Percentiles rank a stretch among this genome's conserved stretches.
These are phyloP conservation scores for Amesomyces nigricolor DNA, from an alignment of 2,329 filamentous ascomycete species.

Conservation along the genomic window DNA sequence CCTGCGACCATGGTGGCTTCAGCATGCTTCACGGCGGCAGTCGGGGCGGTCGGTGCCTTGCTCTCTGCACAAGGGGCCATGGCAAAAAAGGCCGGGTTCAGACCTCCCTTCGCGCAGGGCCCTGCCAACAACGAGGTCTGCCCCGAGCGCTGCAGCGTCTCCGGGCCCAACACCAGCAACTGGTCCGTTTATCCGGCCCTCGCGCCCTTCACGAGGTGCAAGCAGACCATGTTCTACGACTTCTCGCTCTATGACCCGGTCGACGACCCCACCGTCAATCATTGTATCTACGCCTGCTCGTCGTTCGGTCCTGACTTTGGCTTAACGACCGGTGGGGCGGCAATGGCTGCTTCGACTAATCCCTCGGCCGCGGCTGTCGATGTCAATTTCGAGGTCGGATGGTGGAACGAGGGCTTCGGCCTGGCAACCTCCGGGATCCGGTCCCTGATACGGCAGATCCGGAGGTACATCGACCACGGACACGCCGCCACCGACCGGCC, in stretches of 20 bases:
- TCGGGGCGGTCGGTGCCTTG: background rate
- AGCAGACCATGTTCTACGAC: constrained; percentile 31
- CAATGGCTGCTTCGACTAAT: background rate
- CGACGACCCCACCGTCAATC: constrained; percentile 26
- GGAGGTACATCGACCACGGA: constrained; percentile 5
- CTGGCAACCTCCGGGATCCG: constrained; percentile 3
- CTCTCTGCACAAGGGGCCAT: background rate
- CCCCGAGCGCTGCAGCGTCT: constrained; percentile 23
- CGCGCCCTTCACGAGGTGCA: constrained; percentile 26
- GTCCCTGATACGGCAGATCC: constrained; percentile 10
- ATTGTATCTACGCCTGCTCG: constrained; percentile 32
- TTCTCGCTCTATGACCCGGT: constrained; percentile 34
- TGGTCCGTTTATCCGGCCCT: constrained; percentile 29
- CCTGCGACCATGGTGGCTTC: background rate
- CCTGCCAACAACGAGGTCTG: background rate
- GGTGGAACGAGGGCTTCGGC: constrained; percentile 11
- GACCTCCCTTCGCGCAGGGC: background rate
- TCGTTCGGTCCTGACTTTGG: constrained; percentile 23
- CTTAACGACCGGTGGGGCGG: background rate
- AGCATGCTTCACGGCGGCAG: background rate
- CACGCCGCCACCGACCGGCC: constrained; percentile 5
- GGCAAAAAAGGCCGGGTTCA: background rate
- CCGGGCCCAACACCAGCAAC: constrained; percentile 25
- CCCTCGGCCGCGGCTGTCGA: constrained; percentile 9
- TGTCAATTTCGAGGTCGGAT: constrained; percentile 19